Base-by-base conservation (phyloP, 2,329 filamentous ascomycete species). In the Paramyrothecium sp. region DNA sequence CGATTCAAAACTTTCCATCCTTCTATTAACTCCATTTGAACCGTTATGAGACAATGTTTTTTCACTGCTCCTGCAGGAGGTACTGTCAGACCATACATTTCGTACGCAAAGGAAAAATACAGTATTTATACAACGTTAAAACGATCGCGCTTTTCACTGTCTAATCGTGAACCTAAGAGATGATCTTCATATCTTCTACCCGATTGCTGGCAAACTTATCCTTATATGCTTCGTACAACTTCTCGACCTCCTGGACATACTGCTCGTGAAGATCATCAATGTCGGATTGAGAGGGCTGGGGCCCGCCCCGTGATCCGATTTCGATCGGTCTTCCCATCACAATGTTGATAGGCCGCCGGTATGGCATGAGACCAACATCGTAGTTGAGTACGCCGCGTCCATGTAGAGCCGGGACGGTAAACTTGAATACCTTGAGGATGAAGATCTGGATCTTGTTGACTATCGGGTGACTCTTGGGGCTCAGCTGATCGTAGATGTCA, bases 311-410 rank as follows among this genome's bases (percentile, higher is more conserved):
- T 60, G 82, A 81, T 53, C 83, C 76, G 7, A 97, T 89, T 60
- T 81, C 79, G 60, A 97, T 92, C 0, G 94, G 92, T 54, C 84
- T 82, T 3, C 94, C 94, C 16, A 97, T 90, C 13, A 99, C 93
- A 51, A 97, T 86, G 69, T 98, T 95, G 58, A 99, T 79, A 12
- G 92, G 89, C 53, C 88, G 82, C 13, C 95, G 87, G 72, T 97
- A 98, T 0, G 95, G 95, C 91, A 98, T 92, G 66, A 98, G 78
- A 3, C 95, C 95, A 16, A 97, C 91, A 71, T 99, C 95, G 70
- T 99, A 98, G 73, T 99, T 99, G 77, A 98, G 97, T 46, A 98
- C 88, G 13, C 94, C 94, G 23, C 93, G 79, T 3, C 93, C 94
- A 71, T 97, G 92, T 67, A 97, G 89, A 26, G 96, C 83, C 1